Evolutionary conservation across 371 early-diverging fungal species (phyloP), one percentile per base, ranked within the genome.

Genomic region (Mucor irregularis): DNA sequence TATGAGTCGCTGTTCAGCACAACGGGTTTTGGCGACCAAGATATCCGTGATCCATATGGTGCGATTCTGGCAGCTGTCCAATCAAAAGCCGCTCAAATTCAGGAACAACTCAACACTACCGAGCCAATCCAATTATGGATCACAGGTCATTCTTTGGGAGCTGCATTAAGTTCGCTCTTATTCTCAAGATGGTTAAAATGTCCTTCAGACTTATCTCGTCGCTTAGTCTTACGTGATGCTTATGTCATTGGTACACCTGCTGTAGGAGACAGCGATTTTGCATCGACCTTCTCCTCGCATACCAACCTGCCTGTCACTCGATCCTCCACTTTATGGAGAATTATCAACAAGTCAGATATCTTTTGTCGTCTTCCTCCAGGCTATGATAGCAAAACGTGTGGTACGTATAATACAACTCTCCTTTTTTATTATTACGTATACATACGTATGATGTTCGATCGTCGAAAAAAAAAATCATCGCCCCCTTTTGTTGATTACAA

Each of bases 111-210:
- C 16, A 37, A 64, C 28, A 67, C 63, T 0, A 64, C 54, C 9
- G 68, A 71, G 13, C 78, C 77, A 13, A 58, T 76, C 25, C 80
- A 80, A 34, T 34, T 80, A 7, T 80, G 79, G 78, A 53, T 80
- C 17, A 74, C 81, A 10, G 81, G 81, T 0, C 81, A 80, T 49
- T 80, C 81, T 0, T 60, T 80, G 11, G 81, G 80, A 17, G 75
- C 73, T n/a, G 75, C 77, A 1, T 44, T 80, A n/a, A 70, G 73
- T 7, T 71, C 73, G 0, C 52, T 77, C 31, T 62, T 73, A 1
- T 73, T 75, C 65, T 73, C 80, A 4, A 62, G 80, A 16, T 61
- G 70, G 22, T 66, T 77, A 28, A 62, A 73, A 48, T 64, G 68
- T 0, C 61, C 77, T 1, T 53, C 62, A 4, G 58, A 60, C 24